Percentiles rank a stretch among this genome's conserved stretches.
Conservation (phyloP, 495 filamentous ascomycete species). For the Penicillium longicatenatum region DNA sequence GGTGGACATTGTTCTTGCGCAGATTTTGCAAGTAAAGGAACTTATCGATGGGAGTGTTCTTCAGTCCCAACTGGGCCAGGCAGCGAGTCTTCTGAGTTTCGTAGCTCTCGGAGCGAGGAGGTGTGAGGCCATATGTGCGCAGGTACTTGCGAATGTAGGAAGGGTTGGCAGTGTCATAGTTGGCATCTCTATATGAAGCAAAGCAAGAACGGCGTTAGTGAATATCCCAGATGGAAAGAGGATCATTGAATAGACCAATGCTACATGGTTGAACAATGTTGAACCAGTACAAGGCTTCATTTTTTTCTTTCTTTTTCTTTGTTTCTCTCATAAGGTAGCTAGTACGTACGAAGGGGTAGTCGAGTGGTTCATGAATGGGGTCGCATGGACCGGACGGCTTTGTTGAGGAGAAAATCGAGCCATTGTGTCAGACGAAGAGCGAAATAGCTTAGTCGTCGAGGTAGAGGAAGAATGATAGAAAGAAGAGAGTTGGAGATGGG, state of each 20-base stretch:
- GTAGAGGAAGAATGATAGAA: constrained; percentile 25
- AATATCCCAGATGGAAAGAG: neutral
- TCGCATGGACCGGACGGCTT: constrained; percentile 44
- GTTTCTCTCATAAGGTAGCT: neutral
- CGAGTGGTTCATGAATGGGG: constrained; percentile 40
- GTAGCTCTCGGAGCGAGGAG: constrained; percentile 69
- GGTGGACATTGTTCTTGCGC: constrained; percentile 84
- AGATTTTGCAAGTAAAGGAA: constrained; percentile 90
- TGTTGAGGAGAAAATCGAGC: constrained; percentile 48
- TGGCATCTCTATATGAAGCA: constrained; percentile 37
- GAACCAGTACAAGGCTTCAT: neutral
- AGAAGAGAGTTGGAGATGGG: constrained; percentile 26
- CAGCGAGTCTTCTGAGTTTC: constrained; percentile 71
- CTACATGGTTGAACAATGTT: constrained; percentile 1
- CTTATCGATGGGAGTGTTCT: constrained; percentile 83
- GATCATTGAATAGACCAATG: neutral
- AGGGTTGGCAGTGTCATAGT: constrained; percentile 65
- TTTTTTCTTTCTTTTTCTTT: constrained; percentile 1
- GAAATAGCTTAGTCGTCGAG: constrained; percentile 25
- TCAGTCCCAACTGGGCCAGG: constrained; percentile 72
- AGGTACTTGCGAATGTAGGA: constrained; percentile 67
- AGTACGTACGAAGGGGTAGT: constrained; percentile 37
- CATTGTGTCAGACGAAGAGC: constrained; percentile 39
- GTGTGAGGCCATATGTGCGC: constrained; percentile 69
- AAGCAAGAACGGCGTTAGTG: neutral